Percentiles rank a stretch among this genome's conserved stretches.
Evolutionary conservation across 2,329 filamentous ascomycete genomes (phyloP).

Genomic region (Chrysoporthe cubensis): DNA sequence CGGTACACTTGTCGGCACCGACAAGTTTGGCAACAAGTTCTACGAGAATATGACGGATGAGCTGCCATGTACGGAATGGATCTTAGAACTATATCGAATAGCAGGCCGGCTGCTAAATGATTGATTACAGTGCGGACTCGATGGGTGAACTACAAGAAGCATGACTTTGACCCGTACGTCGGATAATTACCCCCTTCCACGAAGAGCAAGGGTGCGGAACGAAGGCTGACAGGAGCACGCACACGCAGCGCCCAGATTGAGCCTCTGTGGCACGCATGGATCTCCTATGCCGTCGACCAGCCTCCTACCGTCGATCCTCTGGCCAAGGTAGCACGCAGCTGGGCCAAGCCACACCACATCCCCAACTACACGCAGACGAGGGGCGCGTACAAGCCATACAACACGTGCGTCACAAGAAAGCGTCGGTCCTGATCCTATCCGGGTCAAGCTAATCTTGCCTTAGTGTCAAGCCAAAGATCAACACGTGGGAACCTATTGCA

Average conservation of each 20-base stretch:
- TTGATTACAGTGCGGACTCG: slow-evolving; percentile 75
- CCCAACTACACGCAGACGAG: slow-evolving; percentile 77
- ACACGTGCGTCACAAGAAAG: slow-evolving; percentile 71
- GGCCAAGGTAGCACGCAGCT: slow-evolving; percentile 69
- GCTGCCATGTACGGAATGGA: slow-evolving; percentile 72
- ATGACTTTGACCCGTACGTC: slow-evolving; percentile 77
- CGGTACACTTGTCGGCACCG: slow-evolving; percentile 80
- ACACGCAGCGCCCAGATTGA: slow-evolving; percentile 75
- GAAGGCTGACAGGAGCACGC: slow-evolving; percentile 23
- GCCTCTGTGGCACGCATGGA: slow-evolving; percentile 98
- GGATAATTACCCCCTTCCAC: slow-evolving; percentile 27
- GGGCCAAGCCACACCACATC: slow-evolving; percentile 74
- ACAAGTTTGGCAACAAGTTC: slow-evolving; percentile 96
- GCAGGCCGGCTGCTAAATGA: not conserved
- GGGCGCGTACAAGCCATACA: slow-evolving; percentile 90
- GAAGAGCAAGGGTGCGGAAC: not conserved
- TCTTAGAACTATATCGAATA: not conserved
- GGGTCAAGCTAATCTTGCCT: not conserved
- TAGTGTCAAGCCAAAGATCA: slow-evolving; percentile 41
- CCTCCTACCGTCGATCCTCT: slow-evolving; percentile 78
- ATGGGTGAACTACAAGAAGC: slow-evolving; percentile 96
- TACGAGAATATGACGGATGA: slow-evolving; percentile 96
- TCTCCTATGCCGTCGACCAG: slow-evolving; percentile 89
- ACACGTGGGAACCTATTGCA: slow-evolving; percentile 39
- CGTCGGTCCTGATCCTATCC: not conserved